Percentiles rank a stretch among this genome's conserved stretches.
phyloP scores from a whole-genome alignment of 768 basidiomycete genomes.

The Boletus eberwhitei region DNA sequence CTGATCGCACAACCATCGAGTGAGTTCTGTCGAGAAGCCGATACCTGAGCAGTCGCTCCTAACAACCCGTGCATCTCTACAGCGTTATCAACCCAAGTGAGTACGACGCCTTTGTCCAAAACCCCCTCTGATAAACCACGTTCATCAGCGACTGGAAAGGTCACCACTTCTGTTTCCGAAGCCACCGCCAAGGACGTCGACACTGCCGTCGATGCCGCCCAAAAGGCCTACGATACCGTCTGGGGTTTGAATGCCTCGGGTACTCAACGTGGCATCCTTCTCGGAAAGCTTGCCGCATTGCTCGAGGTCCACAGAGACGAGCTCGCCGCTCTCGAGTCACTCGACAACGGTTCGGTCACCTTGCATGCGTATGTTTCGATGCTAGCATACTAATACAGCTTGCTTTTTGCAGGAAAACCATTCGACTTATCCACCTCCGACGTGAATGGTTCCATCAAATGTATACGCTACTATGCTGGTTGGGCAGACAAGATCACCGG shows the following conservation, averaged over 20 bases:
- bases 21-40: constrained; percentile 33
- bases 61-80: not conserved
- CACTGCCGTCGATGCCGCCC: constrained; percentile 64
- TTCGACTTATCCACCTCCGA: constrained; percentile 50
- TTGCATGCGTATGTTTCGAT: not conserved
- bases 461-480: constrained; percentile 79
- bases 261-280: constrained; percentile 46
- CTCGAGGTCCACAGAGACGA: constrained; percentile 61
- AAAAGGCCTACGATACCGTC: constrained; percentile 53
- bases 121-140: not conserved
- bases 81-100: constrained; percentile 59
- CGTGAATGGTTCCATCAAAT: constrained; percentile 31
- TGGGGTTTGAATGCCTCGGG: constrained; percentile 70
- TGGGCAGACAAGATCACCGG: constrained; percentile 87
- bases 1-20: constrained; percentile 63
- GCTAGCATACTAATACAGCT: not conserved
- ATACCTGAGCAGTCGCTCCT: not conserved
- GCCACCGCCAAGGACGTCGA: constrained; percentile 73
- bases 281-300: constrained; percentile 61
- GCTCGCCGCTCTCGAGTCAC: constrained; percentile 69
- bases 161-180: constrained; percentile 51
- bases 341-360: constrained; percentile 53
- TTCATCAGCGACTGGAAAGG: constrained; percentile 56
- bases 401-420: constrained; percentile 46
- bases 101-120: constrained; percentile 5